These are phyloP conservation scores for Neurospora hispaniola DNA, from an alignment of 495 filamentous ascomycete genomes.

Conservation along the genomic window DNA sequence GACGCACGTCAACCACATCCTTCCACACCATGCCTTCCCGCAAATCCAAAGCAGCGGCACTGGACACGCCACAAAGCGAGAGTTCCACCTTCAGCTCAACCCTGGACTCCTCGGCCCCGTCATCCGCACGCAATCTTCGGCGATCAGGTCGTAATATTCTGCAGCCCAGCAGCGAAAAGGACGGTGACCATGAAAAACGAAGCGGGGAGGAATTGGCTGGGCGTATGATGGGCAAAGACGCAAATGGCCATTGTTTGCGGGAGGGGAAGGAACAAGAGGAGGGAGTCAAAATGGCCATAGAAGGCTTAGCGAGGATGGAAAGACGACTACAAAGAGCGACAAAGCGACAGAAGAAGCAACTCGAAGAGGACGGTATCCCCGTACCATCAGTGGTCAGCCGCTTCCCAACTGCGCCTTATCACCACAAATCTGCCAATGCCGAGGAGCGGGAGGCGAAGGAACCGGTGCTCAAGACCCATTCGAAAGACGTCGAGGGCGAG, in stretches of 20 bases:
- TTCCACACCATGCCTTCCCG: not conserved
- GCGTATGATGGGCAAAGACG: not conserved
- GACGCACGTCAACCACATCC: not conserved
- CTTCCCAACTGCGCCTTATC: not conserved
- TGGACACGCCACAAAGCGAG: not conserved
- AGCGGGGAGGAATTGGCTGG: not conserved
- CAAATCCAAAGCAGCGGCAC: not conserved
- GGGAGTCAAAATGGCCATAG: slow-evolving; percentile 18
- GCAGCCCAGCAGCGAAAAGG: not conserved
- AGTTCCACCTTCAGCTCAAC: not conserved
- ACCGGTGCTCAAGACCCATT: not conserved
- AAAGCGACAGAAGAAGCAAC: slow-evolving; percentile 20
- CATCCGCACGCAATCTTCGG: not conserved
- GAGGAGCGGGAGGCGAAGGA: not conserved
- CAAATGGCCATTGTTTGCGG: not conserved
- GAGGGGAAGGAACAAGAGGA: slow-evolving; percentile 3
- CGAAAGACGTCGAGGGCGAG: not conserved
- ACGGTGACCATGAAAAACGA: not conserved
- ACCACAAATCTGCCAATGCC: not conserved
- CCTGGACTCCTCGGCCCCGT: not conserved
- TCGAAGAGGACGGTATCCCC: slow-evolving; percentile 10
- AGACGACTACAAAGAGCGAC: slow-evolving; percentile 14
- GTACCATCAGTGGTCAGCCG: not conserved
- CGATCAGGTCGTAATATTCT: not conserved
- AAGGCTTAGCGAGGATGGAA: slow-evolving; percentile 22